Evolutionary conservation across 805 yeast genomes (phyloP).

Genomic region (Yamadazyma kitorensis): DNA sequence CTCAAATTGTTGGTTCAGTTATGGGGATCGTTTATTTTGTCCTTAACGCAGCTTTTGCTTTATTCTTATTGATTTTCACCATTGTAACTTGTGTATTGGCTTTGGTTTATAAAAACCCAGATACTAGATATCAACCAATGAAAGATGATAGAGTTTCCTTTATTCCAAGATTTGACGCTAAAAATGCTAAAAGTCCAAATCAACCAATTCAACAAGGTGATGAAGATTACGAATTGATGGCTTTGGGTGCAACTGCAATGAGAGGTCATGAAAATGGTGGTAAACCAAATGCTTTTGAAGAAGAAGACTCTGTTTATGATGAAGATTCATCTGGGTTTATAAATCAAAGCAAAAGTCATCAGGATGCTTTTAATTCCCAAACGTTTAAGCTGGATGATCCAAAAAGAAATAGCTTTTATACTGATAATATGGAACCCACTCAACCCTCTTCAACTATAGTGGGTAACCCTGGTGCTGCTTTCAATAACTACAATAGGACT

Average conservation of each 20-base stretch:
- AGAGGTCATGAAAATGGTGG: slow-evolving; percentile 52
- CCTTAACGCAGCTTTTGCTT: slow-evolving; percentile 84
- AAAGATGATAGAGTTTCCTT: slow-evolving; percentile 96
- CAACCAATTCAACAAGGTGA: slow-evolving; percentile 17
- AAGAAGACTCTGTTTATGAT: slow-evolving; percentile 32
- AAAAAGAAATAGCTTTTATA: slow-evolving; percentile 27
- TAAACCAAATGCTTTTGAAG: slow-evolving; percentile 20
- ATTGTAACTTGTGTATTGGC: slow-evolving; percentile 86
- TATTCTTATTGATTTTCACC: slow-evolving; percentile 78
- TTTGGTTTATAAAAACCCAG: slow-evolving; percentile 85
- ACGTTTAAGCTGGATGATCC: slow-evolving; percentile 14
- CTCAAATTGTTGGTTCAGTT: slow-evolving; percentile 84
- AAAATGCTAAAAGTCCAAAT: slow-evolving; percentile 18
- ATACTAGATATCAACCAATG: slow-evolving; percentile 92
- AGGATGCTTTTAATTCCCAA: slow-evolving; percentile 10
- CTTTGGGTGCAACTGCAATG: slow-evolving; percentile 69
- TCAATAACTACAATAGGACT: slow-evolving; percentile 10
- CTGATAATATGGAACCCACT: slow-evolving; percentile 33
- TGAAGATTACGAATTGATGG: slow-evolving; percentile 63
- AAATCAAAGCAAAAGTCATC: slow-evolving; percentile 10
- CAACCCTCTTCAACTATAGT: slow-evolving; percentile 42
- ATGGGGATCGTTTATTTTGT: slow-evolving; percentile 90
- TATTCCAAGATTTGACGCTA: slow-evolving; percentile 60
- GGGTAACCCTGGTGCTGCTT: slow-evolving; percentile 34
- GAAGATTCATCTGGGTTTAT: slow-evolving; percentile 21